These are phyloP conservation scores for Chloris gayana DNA, from an alignment of 176 grass and related monocot species.

Conservation along the genomic window DNA sequence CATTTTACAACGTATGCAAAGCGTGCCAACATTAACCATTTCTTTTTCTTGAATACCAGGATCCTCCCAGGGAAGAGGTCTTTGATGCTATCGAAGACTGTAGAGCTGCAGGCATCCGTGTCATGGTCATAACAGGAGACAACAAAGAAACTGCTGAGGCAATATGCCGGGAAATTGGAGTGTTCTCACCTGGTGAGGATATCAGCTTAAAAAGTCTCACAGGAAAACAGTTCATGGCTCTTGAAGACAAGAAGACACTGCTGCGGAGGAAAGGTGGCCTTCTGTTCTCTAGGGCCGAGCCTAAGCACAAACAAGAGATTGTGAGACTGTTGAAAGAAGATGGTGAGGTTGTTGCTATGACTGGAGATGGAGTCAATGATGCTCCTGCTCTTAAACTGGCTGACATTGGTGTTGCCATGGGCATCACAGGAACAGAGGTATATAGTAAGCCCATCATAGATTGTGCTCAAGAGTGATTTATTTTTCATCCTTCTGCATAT, in stretches of 20 bases:
- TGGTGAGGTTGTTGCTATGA: constrained; percentile 98
- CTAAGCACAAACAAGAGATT: constrained; percentile 98
- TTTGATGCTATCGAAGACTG: constrained; percentile 95
- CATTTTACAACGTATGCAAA: background rate
- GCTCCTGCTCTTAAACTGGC: constrained; percentile 94
- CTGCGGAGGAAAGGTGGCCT: constrained; percentile 72
- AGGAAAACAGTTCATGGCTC: constrained; percentile 85
- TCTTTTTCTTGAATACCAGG: constrained; percentile 45
- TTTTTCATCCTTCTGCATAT: background rate
- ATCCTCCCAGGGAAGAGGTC: constrained; percentile 97
- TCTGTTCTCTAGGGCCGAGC: constrained; percentile 94
- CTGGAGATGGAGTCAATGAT: constrained; percentile 98
- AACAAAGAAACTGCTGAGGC: constrained; percentile 99
- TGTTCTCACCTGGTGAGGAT: constrained; percentile 77
- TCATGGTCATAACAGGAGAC: constrained; percentile 99
- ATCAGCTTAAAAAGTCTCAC: constrained; percentile 83
- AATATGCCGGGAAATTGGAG: constrained; percentile 92
- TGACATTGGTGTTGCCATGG: constrained; percentile 97
- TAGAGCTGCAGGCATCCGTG: constrained; percentile 87
- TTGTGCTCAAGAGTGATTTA: background rate
- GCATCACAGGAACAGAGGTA: constrained; percentile 97
- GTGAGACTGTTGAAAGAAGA: constrained; percentile 96
- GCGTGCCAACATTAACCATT: background rate
- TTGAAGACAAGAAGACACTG: constrained; percentile 69
- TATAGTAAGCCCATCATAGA: constrained; percentile 7